Evolutionary conservation across 140 eudicot genomes (phyloP), one percentile per base, ranked within the genome.

Genomic region (Cichorium intybus): DNA sequence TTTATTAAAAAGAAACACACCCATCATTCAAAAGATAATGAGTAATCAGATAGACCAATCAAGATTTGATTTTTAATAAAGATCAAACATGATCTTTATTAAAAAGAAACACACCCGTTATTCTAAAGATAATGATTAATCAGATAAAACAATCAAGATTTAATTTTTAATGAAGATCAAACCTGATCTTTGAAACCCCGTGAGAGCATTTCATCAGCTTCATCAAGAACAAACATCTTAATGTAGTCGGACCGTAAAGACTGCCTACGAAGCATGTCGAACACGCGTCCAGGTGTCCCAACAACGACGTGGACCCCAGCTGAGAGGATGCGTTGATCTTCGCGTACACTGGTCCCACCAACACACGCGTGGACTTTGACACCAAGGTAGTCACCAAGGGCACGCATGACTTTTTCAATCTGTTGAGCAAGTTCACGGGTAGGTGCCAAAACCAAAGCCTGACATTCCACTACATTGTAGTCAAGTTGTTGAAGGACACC

Each of bases 101-200:
- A 22, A 58, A 43, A 59, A 10, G 43, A 8, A 39, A 39, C 46
- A 39, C 2, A 11, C 46, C 46, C 46, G 5, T 55, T 55, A 33
- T 55, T 55, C 2, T 24, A 9, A 24, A 7, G 12, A 43, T 39
- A 14, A 5, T 21, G 17, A 27, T 6, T 57, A 56, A 17, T 56
- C 8, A 50, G 62, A 41, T 39, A 39, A 39, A 39, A 16, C 3
- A 48, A 58, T 53, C 20, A 12, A 53, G 34, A 23, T 53, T 24
- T 55, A 11, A 55, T 24, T 27, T 55, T 55, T 55, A 31, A 12
- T 43, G 15, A 58, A 57, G 43, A 65, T 12, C 2, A 10, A 18
- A 84, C 87, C 82, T 84, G 90, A 77, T 80, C 87, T 73, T 80
- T 84, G 49, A 84, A 84, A 50, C 90, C 90, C 51, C 84, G 28